Base-by-base conservation (phyloP, 2,329 filamentous ascomycete species). In the Bipolaris zeicola region DNA sequence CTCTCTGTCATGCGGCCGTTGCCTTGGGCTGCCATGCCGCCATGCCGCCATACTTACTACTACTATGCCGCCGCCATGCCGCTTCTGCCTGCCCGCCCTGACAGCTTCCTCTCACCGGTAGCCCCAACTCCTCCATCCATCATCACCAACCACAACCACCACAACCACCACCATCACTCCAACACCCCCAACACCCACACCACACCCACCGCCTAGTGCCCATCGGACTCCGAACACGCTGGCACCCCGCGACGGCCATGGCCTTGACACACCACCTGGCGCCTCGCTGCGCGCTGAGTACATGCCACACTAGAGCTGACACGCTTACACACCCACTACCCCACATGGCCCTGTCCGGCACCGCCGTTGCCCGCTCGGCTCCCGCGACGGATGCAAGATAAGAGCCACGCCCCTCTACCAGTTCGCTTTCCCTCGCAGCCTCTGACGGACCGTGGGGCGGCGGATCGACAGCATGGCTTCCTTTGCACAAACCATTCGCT, bases 141-240 rank as follows among this genome's bases (percentile, higher is more conserved):
- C 14, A 28, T 20, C 14, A 28, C 39, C 33, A 24, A 24, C 22
- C 22, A 24, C 22, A 24, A 36, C 11, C n/a, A 28, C 41, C 22
- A 43, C 22, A 3, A 8, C 14, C n/a, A 16, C 34, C 34, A 16
- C 34, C n/a, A 36, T 6, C 22, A 24, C 22, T 24, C 6, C 22
- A 5, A 5, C 22, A 24, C 22, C 22, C 14, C 13, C 34, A 36
- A 7, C n/a, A 16, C 13, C 34, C 13, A 3, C n/a, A 54, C 16
- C 16, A 56, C 46, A 54, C 44, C 41, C 26, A 28, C 26, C 58
- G 60, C 64, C 60, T 67, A 65, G 66, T 66, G 64, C 58, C 59
- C 61, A 64, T 69, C 67, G 64, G 69, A 68, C 56, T 67, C 67
- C 68, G 68, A 70, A 64, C 45, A 46, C 53, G 56, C 54, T 20